Evolutionary conservation across 2,329 filamentous ascomycete genomes (phyloP).

Genomic region (Samsoniella hepiali): DNA sequence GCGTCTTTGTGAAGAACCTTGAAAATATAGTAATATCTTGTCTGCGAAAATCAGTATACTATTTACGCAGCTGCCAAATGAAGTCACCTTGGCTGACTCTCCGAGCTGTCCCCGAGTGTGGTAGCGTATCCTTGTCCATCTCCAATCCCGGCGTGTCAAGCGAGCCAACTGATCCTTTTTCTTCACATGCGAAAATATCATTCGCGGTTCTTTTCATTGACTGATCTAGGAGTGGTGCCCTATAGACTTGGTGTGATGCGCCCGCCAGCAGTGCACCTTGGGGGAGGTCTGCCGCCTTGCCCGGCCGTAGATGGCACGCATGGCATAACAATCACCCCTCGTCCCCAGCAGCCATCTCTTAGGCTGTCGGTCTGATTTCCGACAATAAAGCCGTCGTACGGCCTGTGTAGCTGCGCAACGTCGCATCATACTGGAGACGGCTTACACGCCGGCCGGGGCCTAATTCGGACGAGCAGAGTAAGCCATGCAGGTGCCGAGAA

Average conservation of each 20-base stretch:
- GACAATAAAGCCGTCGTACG: not conserved
- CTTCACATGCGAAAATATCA: not conserved
- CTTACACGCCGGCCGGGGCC: slow-evolving; percentile 3
- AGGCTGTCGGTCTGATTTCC: not conserved
- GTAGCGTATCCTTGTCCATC: not conserved
- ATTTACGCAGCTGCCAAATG: not conserved
- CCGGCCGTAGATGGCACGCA: not conserved
- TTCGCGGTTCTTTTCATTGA: too few species aligned
- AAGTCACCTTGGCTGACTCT: not conserved
- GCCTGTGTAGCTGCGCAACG: not conserved
- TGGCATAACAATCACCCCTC: not conserved
- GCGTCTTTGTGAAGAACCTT: not conserved
- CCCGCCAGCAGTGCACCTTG: not conserved
- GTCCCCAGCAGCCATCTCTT: not conserved
- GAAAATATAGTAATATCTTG: too few species aligned
- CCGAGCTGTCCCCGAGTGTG: not conserved
- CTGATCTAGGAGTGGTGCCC: too few species aligned
- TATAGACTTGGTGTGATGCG: too few species aligned
- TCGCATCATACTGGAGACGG: slow-evolving; percentile 8
- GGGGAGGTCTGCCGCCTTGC: not conserved
- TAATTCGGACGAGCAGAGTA: slow-evolving; percentile 7
- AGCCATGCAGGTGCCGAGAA: not conserved
- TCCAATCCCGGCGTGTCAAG: not conserved
- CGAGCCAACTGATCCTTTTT: not conserved
- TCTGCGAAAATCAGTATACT: not conserved